Percentiles rank a stretch among this genome's conserved stretches.
Conservation (phyloP, 495 filamentous ascomycete genomes). For the Daldinia vernicosa region DNA sequence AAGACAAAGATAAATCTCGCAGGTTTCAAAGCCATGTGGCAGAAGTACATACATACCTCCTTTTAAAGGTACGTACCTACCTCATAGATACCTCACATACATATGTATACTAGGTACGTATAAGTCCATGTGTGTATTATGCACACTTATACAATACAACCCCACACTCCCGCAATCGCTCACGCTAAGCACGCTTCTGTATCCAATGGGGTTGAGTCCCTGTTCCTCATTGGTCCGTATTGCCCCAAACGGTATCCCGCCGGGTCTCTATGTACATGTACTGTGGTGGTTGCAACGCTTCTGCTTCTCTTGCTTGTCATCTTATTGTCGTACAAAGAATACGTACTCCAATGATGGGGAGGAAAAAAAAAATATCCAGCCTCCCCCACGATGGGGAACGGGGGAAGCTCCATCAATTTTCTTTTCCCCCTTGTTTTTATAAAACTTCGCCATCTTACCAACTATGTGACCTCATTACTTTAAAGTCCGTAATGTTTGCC, state of each 20-base stretch:
- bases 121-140: no score
- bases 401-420: constrained; percentile 17
- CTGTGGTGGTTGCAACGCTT: constrained; percentile 21
- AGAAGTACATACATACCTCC: neutral
- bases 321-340: neutral
- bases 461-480: constrained; percentile 14
- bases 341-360: constrained; percentile 5
- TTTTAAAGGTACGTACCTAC: no score
- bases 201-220: constrained; percentile 22
- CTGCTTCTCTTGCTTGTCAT: neutral
- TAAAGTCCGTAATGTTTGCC: neutral
- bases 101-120: neutral
- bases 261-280: constrained; percentile 23
- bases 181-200: neutral
- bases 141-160: constrained; percentile 7
- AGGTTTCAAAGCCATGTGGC: constrained; percentile 32
- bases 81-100: neutral
- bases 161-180: constrained; percentile 1
- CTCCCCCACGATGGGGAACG: constrained; percentile 21
- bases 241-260: constrained; percentile 38
- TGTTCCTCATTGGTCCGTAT: constrained; percentile 26
- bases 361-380: constrained; percentile 16
- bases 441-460: neutral
- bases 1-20: constrained; percentile 9
- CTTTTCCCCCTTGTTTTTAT: constrained; percentile 3